phyloP scores from a whole-genome alignment of 2,329 filamentous ascomycete species.

The Scleromitrula shiraiana region DNA sequence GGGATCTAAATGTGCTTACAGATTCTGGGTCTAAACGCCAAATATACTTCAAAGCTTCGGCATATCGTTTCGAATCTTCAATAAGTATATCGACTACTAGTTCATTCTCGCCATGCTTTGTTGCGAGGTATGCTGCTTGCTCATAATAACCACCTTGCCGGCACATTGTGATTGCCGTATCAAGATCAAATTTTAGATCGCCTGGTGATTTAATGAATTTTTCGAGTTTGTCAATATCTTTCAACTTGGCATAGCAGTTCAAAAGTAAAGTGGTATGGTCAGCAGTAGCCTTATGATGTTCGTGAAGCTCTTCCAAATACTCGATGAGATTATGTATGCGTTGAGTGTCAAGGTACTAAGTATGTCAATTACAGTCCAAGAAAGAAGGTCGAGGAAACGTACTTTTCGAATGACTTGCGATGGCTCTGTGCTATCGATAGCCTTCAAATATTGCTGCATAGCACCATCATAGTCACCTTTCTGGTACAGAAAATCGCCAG shows the following conservation, averaged over 20 bases:
- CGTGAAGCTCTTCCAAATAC: conserved; percentile 92
- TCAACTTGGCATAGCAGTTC: conserved; percentile 97
- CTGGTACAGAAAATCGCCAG: conserved; percentile 89
- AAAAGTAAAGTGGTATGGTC: conserved; percentile 92
- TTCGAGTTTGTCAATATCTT: conserved; percentile 93
- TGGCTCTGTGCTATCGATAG: conserved; percentile 92
- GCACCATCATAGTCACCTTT: conserved; percentile 94
- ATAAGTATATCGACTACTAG: conserved; percentile 93
- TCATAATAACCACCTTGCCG: conserved; percentile 94
- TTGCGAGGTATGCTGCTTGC: conserved; percentile 90
- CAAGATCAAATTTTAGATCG: conserved; percentile 91
- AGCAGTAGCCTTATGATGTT: conserved; percentile 84
- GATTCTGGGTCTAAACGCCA: conserved; percentile 74
- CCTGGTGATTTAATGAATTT: conserved; percentile 94
- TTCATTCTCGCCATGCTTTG: conserved; percentile 88
- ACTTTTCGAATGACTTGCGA: conserved; percentile 94
- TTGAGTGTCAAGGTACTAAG: conserved; percentile 87
- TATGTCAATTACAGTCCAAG: conserved; percentile 24
- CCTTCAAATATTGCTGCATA: conserved; percentile 97
- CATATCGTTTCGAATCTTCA: conserved; percentile 87
- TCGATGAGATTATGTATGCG: conserved; percentile 95
- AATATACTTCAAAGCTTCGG: conserved; percentile 83
- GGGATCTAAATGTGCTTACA: conserved; percentile 39
- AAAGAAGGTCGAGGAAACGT: neutral
- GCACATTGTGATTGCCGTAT: conserved; percentile 96